Conservation (phyloP, 176 grass and related monocot genomes). For the Musa acuminata region DNA sequence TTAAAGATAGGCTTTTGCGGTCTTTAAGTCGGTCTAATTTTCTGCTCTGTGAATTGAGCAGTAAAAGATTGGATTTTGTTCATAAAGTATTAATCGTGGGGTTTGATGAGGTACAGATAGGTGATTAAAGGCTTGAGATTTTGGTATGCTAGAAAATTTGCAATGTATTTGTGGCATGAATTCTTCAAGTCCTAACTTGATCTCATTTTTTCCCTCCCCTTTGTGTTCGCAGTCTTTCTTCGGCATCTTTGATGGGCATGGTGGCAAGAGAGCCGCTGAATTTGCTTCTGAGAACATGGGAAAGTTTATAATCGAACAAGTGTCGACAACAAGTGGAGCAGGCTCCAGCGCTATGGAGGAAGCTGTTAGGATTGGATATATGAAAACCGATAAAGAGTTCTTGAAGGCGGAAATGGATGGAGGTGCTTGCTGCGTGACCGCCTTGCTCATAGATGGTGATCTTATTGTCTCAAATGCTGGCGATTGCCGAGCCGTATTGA, state of each 20-base stretch:
- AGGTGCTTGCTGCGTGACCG: slow-evolving; percentile 82
- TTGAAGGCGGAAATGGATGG: slow-evolving; percentile 59
- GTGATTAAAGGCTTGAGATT: no score
- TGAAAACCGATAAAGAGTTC: slow-evolving; percentile 72
- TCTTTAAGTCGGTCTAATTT: no score
- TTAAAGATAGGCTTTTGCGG: no score
- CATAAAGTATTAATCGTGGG: no score
- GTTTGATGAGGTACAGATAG: no score
- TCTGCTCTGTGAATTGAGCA: no score
- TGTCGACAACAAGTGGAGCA: slow-evolving; percentile 19
- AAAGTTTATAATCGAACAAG: slow-evolving; percentile 45
- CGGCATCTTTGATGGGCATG: slow-evolving; percentile 92
- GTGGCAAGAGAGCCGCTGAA: slow-evolving; percentile 71
- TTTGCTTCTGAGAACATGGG: slow-evolving; percentile 79
- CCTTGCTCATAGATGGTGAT: slow-evolving; percentile 46
- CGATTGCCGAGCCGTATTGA: slow-evolving; percentile 79
- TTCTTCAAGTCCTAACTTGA: neutral
- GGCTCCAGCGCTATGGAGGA: slow-evolving; percentile 31
- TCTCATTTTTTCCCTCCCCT: neutral
- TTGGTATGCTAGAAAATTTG: no score
- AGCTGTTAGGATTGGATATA: slow-evolving; percentile 47
- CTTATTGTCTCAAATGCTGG: slow-evolving; percentile 78
- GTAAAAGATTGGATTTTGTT: no score
- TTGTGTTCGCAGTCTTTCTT: slow-evolving; percentile 58
- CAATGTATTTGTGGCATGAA: no score